Base-by-base conservation (phyloP, 345 rosid species). In the Psidium friedrichsthalianum region DNA sequence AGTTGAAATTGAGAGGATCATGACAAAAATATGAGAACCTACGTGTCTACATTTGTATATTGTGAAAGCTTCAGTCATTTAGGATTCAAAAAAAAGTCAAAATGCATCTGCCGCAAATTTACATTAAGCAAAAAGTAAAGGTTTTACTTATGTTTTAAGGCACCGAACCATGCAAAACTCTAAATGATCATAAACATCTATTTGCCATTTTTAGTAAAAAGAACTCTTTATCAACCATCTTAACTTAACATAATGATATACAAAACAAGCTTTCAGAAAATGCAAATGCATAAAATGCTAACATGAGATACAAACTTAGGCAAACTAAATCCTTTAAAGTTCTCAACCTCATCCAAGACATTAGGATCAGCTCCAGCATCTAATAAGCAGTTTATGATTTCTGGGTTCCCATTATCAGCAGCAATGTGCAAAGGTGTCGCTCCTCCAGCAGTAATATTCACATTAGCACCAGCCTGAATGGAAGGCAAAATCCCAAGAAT, bases 361-460 rank as follows among this genome's bases (percentile, higher is more conserved):
- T 97, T 94, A 54, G 98, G 93, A 90, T 95, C 98, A 90, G 96
- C 96, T 49, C 98, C 95, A 81, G 95, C 97, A 88, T 97, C 87
- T 78, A 97, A 86, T 80, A 97, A 93, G 90, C 91, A 92, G 83
- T 93, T 92, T 82, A 97, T 87, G 82, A 97, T 89, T 83, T 94
- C 96, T 18, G 87, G 82, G 89, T 82, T 92, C 84, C 98, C 99
- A 82, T 80, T 87, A 88, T 97, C 97, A 78, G 98, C 98, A 11
- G 99, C 98, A 88, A 95, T 92, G 85, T 97, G 98, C 93, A 97
- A 91, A 15, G 98, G 97, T 59, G 98, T 95, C 82, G 98, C 96
- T 85, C 98, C 98, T 88, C 98, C 97, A 88, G 98, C 95, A 86
- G 84, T 85, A 85, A 94, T 86, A 83, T 97, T 95, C 74, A 92